Percentiles rank a stretch among this genome's conserved stretches.
Evolutionary conservation across 805 yeast genomes (phyloP).

Genomic region (Candida germanica): DNA sequence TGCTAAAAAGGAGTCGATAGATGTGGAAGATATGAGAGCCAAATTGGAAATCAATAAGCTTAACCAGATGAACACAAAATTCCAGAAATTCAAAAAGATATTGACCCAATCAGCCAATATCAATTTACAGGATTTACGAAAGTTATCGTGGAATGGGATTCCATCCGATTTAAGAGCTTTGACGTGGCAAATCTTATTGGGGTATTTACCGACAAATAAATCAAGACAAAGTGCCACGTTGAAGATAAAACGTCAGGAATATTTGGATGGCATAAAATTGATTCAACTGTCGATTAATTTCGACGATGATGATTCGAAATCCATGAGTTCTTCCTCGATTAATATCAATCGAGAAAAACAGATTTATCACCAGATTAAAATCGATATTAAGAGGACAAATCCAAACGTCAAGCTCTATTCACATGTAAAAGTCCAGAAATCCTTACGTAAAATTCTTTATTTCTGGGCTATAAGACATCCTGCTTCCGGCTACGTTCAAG

Average conservation of each 20-base stretch:
- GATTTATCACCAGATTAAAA: constrained; percentile 93
- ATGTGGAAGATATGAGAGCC: constrained; percentile 37
- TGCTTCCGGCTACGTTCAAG: constrained; percentile 97
- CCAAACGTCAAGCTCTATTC: constrained; percentile 78
- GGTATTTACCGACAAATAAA: constrained; percentile 85
- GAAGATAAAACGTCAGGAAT: constrained; percentile 81
- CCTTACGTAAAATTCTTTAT: constrained; percentile 77
- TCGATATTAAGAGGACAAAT: constrained; percentile 92
- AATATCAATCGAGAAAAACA: constrained; percentile 38
- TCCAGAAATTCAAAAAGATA: constrained; percentile 63
- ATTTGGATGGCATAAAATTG: constrained; percentile 64
- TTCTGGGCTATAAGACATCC: constrained; percentile 97
- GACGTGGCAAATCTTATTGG: constrained; percentile 86
- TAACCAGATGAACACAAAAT: constrained; percentile 59
- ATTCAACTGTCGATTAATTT: constrained; percentile 47
- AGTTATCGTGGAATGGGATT: constrained; percentile 91
- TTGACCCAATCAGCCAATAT: constrained; percentile 50
- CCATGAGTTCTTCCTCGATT: constrained; percentile 15
- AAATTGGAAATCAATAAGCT: constrained; percentile 51
- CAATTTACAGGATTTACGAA: constrained; percentile 66
- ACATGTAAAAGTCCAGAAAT: constrained; percentile 65
- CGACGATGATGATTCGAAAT: constrained; percentile 23
- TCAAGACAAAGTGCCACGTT: constrained; percentile 69
- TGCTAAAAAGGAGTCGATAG: constrained; percentile 34
- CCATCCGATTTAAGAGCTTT: constrained; percentile 78